Percentiles rank a stretch among this genome's conserved stretches.
Evolutionary conservation across 192 early-diverging fungal genomes (phyloP).

Genomic region (Coemansia sp.): DNA sequence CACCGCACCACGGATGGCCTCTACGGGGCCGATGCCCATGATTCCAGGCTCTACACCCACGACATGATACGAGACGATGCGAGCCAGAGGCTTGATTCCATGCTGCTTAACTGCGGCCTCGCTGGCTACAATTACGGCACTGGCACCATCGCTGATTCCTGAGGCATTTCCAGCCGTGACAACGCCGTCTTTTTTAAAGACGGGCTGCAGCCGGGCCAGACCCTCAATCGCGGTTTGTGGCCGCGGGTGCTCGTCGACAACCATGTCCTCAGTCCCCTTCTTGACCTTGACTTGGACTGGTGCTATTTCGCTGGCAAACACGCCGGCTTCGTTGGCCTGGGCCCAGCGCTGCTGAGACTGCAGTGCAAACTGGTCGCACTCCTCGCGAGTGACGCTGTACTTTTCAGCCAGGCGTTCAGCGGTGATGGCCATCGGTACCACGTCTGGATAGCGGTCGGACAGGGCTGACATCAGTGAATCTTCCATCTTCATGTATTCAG

Average conservation of each 20-base stretch:
- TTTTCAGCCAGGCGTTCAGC: slow-evolving; percentile 88
- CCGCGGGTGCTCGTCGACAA: slow-evolving; percentile 87
- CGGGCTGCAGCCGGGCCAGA: slow-evolving; percentile 76
- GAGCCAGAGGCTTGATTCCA: slow-evolving; percentile 79
- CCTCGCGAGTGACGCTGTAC: slow-evolving; percentile 77
- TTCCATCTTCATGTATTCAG: slow-evolving; percentile 81
- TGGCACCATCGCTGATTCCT: slow-evolving; percentile 94
- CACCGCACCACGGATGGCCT: slow-evolving; percentile 84
- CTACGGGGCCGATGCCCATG: slow-evolving; percentile 97
- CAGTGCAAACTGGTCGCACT: slow-evolving; percentile 85
- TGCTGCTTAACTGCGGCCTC: slow-evolving; percentile 82
- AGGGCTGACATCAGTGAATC: slow-evolving; percentile 84
- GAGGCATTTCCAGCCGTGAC: slow-evolving; percentile 96
- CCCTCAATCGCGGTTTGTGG: slow-evolving; percentile 80
- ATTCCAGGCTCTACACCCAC: slow-evolving; percentile 89
- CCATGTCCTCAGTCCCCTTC: slow-evolving; percentile 60
- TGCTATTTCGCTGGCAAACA: slow-evolving; percentile 79
- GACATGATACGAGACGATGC: slow-evolving; percentile 81
- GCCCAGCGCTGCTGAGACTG: slow-evolving; percentile 88
- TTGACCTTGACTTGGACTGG: slow-evolving; percentile 85
- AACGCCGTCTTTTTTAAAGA: slow-evolving; percentile 89
- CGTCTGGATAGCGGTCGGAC: slow-evolving; percentile 81
- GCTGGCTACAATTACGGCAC: slow-evolving; percentile 79
- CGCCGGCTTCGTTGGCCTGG: slow-evolving; percentile 69
- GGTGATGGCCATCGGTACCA: slow-evolving; percentile 91